Conservation (phyloP, 2,329 filamentous ascomycete species). For the Fragosphaeria purpurea region DNA sequence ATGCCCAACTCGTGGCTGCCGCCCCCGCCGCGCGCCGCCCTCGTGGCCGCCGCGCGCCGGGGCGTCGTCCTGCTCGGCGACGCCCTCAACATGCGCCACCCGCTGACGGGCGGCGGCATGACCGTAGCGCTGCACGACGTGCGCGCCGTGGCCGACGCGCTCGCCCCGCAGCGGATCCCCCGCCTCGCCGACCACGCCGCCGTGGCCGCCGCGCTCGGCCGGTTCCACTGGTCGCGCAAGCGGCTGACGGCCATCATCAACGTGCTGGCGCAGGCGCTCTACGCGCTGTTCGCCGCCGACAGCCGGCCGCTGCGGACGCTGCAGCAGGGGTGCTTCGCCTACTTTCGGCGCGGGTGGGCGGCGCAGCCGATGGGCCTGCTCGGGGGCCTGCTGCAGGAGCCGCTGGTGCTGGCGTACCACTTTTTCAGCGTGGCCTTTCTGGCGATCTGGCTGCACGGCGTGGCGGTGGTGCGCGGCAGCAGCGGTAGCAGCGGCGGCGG, state of each 20-base stretch:
- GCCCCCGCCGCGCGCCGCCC: slow-evolving; percentile 28
- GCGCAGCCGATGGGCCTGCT: slow-evolving; percentile 74
- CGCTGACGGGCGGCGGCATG: slow-evolving; percentile 94
- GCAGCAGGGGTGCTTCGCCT: slow-evolving; percentile 83
- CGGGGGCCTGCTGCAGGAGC: slow-evolving; percentile 68
- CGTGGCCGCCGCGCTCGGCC: slow-evolving; percentile 57
- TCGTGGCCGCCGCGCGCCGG: slow-evolving; percentile 44
- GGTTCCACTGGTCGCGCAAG: slow-evolving; percentile 85
- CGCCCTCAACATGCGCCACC: slow-evolving; percentile 99
- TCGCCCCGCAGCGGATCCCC: slow-evolving; percentile 60
- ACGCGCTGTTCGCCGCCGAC: slow-evolving; percentile 81
- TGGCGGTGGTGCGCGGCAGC: slow-evolving; percentile 26
- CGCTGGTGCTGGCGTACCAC: slow-evolving; percentile 73
- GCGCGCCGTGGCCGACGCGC: slow-evolving; percentile 62
- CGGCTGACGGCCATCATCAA: slow-evolving; percentile 80
- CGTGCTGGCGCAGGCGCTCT: slow-evolving; percentile 91
- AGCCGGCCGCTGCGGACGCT: slow-evolving; percentile 67
- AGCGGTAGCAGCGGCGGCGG: slow-evolving; percentile 18
- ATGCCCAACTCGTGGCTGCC: slow-evolving; percentile 98
- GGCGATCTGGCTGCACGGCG: slow-evolving; percentile 58
- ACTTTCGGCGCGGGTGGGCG: slow-evolving; percentile 70
- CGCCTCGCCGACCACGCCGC: slow-evolving; percentile 55
- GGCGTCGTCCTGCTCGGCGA: slow-evolving; percentile 81
- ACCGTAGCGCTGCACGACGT: slow-evolving; percentile 96
- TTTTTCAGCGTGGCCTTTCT: slow-evolving; percentile 90